Base-by-base conservation (phyloP, 257 asterid genomes). In the Capsicum baccatum region DNA sequence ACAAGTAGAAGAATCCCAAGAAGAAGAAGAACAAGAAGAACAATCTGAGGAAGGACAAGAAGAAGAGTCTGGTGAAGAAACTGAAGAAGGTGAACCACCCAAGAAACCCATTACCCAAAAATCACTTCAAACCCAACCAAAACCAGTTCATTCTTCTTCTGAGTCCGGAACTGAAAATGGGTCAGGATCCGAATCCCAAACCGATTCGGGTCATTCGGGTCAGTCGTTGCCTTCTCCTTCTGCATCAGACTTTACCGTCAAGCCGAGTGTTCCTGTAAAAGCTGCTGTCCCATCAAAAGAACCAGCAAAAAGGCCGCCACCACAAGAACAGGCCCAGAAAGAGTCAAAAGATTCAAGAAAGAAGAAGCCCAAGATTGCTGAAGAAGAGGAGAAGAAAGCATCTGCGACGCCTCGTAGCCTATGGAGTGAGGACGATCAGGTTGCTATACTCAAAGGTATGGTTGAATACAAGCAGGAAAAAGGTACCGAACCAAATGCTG, bases 361-460 rank as follows among this genome's bases (percentile, higher is more conserved):
- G 84, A 90, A 92, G 69, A 87, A 19, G 68, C 12, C 76, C 7
- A 92, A 83, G 86, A 56, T 48, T 62, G 85, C 15, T 2, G 82
- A 85, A 52, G 86, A 66, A 37, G 79, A 88, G 39, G 90, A 79
- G 86, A 81, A 84, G 13, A 84, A 79, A 54, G 56, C 60, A 48
- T 35, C 85, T 12, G 6, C 58, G 62, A 82, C 90, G 9, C 83
- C 71, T 15, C 67, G 54, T 8, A 88, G 94, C 86, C 71, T 91
- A 16, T 94, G 95, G 94, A 86, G 89, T 66, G 86, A 87, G 14
- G 92, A 86, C 56, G 97, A 94, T 48, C 94, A 90, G 85, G 80
- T 91, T 66, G 83, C 85, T 14, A 39, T 93, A n/a, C 85, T 94
- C 52, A 87, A 81, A 54, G 94, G 95, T 35, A 88, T 93, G 87